phyloP scores from a whole-genome alignment of 768 basidiomycete species.

The Boletus subparvulus region DNA sequence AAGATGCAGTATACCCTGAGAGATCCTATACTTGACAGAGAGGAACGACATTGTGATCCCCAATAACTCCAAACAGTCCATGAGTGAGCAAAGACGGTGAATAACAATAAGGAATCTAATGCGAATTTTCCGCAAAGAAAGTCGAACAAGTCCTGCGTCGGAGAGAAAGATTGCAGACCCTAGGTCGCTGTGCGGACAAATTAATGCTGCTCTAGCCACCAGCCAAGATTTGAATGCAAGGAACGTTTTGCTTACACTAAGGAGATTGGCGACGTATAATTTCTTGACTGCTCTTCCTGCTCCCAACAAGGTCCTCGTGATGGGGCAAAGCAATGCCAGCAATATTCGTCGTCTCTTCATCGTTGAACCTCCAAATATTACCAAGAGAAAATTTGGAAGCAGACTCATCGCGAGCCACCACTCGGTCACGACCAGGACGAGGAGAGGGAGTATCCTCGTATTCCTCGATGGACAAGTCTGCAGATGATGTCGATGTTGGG shows the following conservation, averaged over 20 bases:
- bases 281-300: constrained; percentile 43
- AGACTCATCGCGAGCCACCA: constrained; percentile 28
- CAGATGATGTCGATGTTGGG: constrained; percentile 62
- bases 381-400: constrained; percentile 33
- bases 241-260: constrained; percentile 13
- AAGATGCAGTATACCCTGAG: constrained; percentile 35
- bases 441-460: constrained; percentile 38
- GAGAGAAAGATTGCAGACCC: not conserved
- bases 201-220: not conserved
- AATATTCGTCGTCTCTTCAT: constrained; percentile 62
- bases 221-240: not conserved
- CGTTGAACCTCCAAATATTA: constrained; percentile 74
- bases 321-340: constrained; percentile 50
- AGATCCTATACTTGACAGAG: constrained; percentile 32
- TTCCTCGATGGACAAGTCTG: constrained; percentile 66
- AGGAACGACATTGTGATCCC: constrained; percentile 24
- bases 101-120: constrained; percentile 35
- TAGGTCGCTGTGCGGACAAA: not conserved
- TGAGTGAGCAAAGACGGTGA: constrained; percentile 24
- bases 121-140: constrained; percentile 21
- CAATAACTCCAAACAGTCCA: constrained; percentile 34
- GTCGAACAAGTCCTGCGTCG: constrained; percentile 9
- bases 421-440: constrained; percentile 28
- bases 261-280: constrained; percentile 29
- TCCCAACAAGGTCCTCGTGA: constrained; percentile 38